Base-by-base conservation (phyloP, 768 basidiomycete genomes). In the Hygrophorus pudorinus region DNA sequence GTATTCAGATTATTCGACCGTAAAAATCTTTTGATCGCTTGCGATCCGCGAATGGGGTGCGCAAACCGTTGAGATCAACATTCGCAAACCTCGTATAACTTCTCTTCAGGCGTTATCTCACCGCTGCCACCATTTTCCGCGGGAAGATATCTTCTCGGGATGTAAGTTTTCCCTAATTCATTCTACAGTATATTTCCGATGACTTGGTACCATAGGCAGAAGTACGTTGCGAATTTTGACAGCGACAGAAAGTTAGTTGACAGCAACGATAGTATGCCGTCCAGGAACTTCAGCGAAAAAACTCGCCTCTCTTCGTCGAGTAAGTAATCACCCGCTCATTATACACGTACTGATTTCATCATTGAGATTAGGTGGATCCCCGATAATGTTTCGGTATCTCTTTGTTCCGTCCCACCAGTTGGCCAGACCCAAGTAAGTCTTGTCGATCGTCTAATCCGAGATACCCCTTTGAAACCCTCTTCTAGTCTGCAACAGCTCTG, bases 41-140 rank as follows among this genome's bases (percentile, higher is more conserved):
- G 79, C 50, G 82, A 92, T 60, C 85, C 91, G 17, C 71, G 78
- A 37, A 73, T 76, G 57, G 84, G 87, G 84, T 80, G 59, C 41
- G 75, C 7, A 36, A n/a, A 34, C 24, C 3, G 5, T 30, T 33
- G n/a, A n/a, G n/a, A n/a, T n/a, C n/a, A n/a, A n/a, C n/a, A n/a
- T n/a, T n/a, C n/a, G n/a, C n/a, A n/a, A n/a, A n/a, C n/a, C n/a
- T n/a, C n/a, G n/a, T n/a, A n/a, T n/a, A n/a, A n/a, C n/a, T n/a
- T n/a, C 24, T 28, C 12, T 42, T 13, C 49, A 87, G 88, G 20
- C 85, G 85, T 34, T 93, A 88, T 62, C 66, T 94, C 32, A 92
- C 91, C 0, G 85, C 85, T 7, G 86, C 88, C 2, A 81, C 80
- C 4, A 89, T 90, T 48, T 92, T 87, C 76, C 77, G 91, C 46